phyloP scores from a whole-genome alignment of 202 grass and related monocot genomes.

The Hordeum pubiflorum region DNA sequence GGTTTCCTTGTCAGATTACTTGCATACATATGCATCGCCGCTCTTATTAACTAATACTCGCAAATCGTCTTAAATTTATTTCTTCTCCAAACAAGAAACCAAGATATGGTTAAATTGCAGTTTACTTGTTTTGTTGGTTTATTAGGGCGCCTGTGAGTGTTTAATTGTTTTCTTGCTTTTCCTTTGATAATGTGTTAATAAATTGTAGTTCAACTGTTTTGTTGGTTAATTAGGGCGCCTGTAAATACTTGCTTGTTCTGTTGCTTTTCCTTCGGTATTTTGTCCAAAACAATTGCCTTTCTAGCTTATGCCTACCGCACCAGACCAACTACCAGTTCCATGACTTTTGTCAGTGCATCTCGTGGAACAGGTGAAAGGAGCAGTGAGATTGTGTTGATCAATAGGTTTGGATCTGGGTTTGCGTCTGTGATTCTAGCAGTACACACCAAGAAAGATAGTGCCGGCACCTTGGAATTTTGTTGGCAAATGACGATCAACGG shows the following conservation, averaged over 20 bases:
- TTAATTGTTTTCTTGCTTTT: neutral
- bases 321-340: neutral
- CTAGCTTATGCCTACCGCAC: neutral
- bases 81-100: neutral
- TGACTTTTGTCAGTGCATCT: neutral
- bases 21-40: neutral
- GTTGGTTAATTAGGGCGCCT: neutral
- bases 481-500: neutral
- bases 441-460: neutral
- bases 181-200: neutral
- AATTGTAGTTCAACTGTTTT: too few species aligned
- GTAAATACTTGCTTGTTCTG: neutral
- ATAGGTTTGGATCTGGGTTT: neutral
- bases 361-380: neutral
- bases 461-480: neutral
- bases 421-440: neutral
- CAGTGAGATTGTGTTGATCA: neutral
- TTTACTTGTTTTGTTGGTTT: neutral
- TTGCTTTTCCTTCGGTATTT: neutral
- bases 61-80: neutral
- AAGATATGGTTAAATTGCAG: neutral
- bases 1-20: neutral
- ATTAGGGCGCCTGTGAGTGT: neutral
- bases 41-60: neutral
- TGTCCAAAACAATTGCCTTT: neutral